These are phyloP conservation scores for Plectosphaerella sp. DNA, from an alignment of 2,329 filamentous ascomycete genomes.

Conservation along the genomic window DNA sequence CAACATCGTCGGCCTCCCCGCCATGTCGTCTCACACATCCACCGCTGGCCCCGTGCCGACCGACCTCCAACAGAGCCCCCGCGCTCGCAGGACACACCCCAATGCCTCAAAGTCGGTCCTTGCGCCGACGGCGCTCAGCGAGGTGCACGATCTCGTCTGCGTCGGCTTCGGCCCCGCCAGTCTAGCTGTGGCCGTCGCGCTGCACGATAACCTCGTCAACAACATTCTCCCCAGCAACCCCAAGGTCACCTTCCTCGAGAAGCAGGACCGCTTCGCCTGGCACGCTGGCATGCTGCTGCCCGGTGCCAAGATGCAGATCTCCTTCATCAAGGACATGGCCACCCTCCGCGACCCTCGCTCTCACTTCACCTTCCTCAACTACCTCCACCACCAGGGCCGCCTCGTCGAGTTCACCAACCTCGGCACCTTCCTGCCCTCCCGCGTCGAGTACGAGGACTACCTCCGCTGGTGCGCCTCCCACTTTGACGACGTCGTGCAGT, in stretches of 20 bases:
- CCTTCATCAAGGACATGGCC: constrained; percentile 93
- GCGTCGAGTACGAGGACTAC: constrained; percentile 92
- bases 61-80: too few species aligned
- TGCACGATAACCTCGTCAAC: constrained; percentile 70
- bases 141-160: constrained; percentile 80
- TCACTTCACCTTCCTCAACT: constrained; percentile 94
- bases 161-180: constrained; percentile 92
- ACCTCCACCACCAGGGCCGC: constrained; percentile 76
- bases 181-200: constrained; percentile 80
- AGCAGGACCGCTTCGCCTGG: constrained; percentile 81
- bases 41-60: too few species aligned
- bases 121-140: constrained; percentile 46
- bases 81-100: not conserved
- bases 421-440: constrained; percentile 78
- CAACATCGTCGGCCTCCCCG: too few species aligned
- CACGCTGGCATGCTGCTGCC: constrained; percentile 93
- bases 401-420: constrained; percentile 89
- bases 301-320: constrained; percentile 95
- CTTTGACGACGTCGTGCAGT: constrained; percentile 70
- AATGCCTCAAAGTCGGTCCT: constrained; percentile 29
- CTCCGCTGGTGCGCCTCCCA: constrained; percentile 84
- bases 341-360: constrained; percentile 83
- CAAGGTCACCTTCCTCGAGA: constrained; percentile 83
- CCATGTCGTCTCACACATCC: too few species aligned
- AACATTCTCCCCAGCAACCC: constrained; percentile 30